Evolutionary conservation across 805 yeast genomes (phyloP).

Genomic region (Phaffomyces antillensis): DNA sequence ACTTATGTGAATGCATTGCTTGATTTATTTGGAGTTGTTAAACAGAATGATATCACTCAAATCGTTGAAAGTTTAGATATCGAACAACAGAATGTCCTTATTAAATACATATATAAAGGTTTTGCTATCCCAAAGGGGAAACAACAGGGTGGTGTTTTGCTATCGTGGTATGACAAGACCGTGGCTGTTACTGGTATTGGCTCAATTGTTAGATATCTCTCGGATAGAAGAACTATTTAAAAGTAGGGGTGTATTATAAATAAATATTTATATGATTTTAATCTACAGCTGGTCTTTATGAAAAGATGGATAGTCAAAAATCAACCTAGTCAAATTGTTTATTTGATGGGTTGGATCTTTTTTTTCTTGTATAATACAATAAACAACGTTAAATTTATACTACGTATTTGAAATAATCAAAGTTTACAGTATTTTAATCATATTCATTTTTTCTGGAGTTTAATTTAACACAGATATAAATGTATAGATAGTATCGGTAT

Average conservation of each 20-base stretch:
- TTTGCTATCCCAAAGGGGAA: conserved; percentile 75
- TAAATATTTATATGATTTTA: too few relatives aligned
- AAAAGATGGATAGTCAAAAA: too few relatives aligned
- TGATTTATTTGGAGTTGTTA: conserved; percentile 62
- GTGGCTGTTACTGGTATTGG: conserved; percentile 83
- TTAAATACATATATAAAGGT: conserved; percentile 80
- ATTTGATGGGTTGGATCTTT: too few relatives aligned
- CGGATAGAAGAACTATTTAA: conserved; percentile 77
- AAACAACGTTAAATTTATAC: too few relatives aligned
- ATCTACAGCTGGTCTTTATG: too few relatives aligned
- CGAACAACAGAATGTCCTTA: conserved; percentile 67
- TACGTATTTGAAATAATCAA: too few relatives aligned
- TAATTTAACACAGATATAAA: too few relatives aligned
- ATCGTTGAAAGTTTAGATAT: conserved; percentile 52
- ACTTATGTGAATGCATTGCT: conserved; percentile 50
- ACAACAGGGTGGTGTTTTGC: conserved; percentile 76
- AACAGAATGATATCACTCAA: conserved; percentile 56
- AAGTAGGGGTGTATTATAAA: neutral
- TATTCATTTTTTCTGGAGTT: too few relatives aligned
- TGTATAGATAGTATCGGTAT: too few relatives aligned
- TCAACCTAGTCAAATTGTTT: too few relatives aligned
- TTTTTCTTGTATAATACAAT: too few relatives aligned
- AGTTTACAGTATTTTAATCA: too few relatives aligned
- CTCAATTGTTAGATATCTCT: conserved; percentile 76
- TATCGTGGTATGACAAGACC: conserved; percentile 90